These are phyloP conservation scores for Lentinula detonsa DNA, from an alignment of 768 basidiomycete species.

Conservation along the genomic window DNA sequence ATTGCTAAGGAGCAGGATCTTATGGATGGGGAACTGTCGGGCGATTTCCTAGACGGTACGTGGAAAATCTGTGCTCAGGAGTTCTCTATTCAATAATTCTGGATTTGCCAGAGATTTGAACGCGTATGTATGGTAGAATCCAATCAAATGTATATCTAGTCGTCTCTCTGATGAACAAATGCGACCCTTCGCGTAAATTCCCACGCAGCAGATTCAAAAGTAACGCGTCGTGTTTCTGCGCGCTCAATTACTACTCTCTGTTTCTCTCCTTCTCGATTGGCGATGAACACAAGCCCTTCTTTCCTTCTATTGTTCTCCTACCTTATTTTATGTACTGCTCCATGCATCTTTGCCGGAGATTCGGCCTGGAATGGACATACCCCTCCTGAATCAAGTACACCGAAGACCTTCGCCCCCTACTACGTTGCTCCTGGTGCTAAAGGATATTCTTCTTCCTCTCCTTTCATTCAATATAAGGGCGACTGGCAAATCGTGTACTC, in stretches of 20 bases:
- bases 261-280: not conserved
- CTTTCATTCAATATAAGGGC: slow-evolving; percentile 57
- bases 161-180: no score
- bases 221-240: no score
- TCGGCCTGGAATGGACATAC: slow-evolving; percentile 69
- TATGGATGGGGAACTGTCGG: not conserved
- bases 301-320: not conserved
- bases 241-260: not conserved
- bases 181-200: not conserved
- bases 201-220: not conserved
- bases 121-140: not conserved
- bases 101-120: not conserved
- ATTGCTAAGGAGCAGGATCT: not conserved
- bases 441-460: slow-evolving; percentile 65
- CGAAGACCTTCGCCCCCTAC: slow-evolving; percentile 54
- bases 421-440: slow-evolving; percentile 71
- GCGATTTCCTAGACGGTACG: not conserved
- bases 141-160: no score
- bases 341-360: slow-evolving; percentile 16
- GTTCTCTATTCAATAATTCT: not conserved
- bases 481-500: slow-evolving; percentile 54
- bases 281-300: not conserved
- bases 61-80: not conserved
- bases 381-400: slow-evolving; percentile 39
- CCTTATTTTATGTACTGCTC: not conserved